Evolutionary conservation across 768 basidiomycete species (phyloP), one percentile per base, ranked within the genome.

Genomic region (Termitomyces eurrhizus): DNA sequence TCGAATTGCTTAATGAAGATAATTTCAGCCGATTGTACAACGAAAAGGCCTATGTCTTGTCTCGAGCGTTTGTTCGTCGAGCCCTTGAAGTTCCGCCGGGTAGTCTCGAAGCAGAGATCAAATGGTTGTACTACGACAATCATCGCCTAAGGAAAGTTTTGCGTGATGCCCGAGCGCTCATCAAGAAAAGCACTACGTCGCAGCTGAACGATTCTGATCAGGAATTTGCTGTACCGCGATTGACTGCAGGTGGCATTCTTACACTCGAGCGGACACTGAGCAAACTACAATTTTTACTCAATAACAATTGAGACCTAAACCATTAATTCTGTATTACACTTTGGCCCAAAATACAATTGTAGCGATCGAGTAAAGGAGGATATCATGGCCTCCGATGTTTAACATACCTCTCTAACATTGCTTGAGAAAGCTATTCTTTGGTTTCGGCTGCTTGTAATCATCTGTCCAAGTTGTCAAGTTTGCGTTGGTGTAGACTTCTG

Each of bases 21-120:
- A n/a, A 55, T 45, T 56, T n/a, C 67, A 95, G 93, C 67, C 92
- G 94, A 48, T 73, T 96, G 13, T 96, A 97, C 76, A 95, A 82
- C 71, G 95, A 97, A 74, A 95, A 95, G 71, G 93, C 93, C 5
- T 95, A 90, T 66, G 92, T 95, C 42, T 80, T 96, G 44, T 93
- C 94, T 12, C 83, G 94, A 35, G 91, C 88, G 8, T 97, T 96
- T 69, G 86, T 95, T 52, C 87, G 89, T n/a, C 87, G 91, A 18
- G 94, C 94, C 13, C 83, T 95, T 33, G 90, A 93, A 74, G 77
- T 88, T 32, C 92, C 93, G 24, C 82, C 86, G 4, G 81, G 85
- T 41, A 83, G 86, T 8, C 74, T 97, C 32, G 88, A 89, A 61
- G 65, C 75, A 4, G 95, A 95, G 72, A 81, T 97, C 57, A 74